phyloP scores from a whole-genome alignment of 2,329 filamentous ascomycete genomes.

The Sclerotinia spermophila region DNA sequence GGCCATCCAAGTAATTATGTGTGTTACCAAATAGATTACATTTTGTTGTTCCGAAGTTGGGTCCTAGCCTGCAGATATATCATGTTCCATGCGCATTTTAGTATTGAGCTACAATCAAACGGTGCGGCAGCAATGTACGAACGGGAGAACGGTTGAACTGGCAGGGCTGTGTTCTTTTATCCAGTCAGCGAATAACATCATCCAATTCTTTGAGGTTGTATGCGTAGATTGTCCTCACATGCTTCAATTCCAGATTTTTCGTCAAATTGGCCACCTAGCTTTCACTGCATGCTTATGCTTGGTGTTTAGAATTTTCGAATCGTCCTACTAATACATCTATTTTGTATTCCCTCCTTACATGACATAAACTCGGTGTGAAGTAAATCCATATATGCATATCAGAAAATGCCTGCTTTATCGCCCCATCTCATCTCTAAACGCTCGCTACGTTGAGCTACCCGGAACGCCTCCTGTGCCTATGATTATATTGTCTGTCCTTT shows the following conservation, averaged over 20 bases:
- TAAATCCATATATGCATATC: conserved; percentile 11
- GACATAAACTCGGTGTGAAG: conserved; percentile 18
- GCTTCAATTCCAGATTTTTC: conserved; percentile 16
- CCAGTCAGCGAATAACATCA: neutral
- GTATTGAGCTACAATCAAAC: conserved; percentile 1
- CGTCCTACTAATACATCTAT: conserved; percentile 13
- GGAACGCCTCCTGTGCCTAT: conserved; percentile 15
- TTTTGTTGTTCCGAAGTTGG: conserved; percentile 4
- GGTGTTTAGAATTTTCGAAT: conserved; percentile 4
- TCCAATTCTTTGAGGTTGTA: conserved; percentile 9
- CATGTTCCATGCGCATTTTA: conserved; percentile 7
- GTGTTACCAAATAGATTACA: conserved; percentile 3
- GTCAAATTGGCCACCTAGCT: conserved; percentile 16
- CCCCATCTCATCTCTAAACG: conserved; percentile 6
- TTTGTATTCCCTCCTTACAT: conserved; percentile 8
- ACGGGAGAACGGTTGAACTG: neutral
- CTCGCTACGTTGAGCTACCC: conserved; percentile 13
- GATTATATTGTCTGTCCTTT: conserved; percentile 6
- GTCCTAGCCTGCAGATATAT: conserved; percentile 5
- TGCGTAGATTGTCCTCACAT: conserved; percentile 9
- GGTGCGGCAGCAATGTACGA: conserved; percentile 1
- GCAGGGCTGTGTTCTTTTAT: conserved; percentile 10
- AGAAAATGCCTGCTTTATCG: conserved; percentile 14
- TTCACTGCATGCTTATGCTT: conserved; percentile 17
- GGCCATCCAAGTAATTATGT: neutral